phyloP scores from a whole-genome alignment of 129 eudicot genomes.

The Flaveria sonorensis region DNA sequence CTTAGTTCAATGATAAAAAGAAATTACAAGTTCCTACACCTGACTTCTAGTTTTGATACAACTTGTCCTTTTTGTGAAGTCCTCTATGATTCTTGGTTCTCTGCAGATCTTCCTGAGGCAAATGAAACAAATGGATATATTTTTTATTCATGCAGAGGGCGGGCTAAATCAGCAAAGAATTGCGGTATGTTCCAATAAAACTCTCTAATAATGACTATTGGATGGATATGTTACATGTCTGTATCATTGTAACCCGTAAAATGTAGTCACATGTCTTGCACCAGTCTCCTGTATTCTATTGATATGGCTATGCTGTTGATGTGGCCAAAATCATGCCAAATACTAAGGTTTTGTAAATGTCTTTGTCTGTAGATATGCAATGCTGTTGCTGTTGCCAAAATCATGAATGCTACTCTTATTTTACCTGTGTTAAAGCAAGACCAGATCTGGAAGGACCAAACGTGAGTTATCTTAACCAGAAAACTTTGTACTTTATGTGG shows the following conservation, averaged over 20 bases:
- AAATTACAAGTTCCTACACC: neutral
- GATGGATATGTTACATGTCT: conserved; percentile 12
- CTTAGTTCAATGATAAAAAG: neutral
- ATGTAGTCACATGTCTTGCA: neutral
- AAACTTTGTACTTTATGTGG: conserved; percentile 19
- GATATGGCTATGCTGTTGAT: neutral
- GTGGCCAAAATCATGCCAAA: neutral
- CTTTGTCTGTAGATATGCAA: conserved; percentile 80
- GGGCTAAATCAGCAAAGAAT: conserved; percentile 99
- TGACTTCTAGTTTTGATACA: neutral
- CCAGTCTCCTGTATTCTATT: neutral
- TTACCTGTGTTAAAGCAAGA: conserved; percentile 97
- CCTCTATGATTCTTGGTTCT: conserved; percentile 30
- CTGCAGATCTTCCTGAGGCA: conserved; percentile 83
- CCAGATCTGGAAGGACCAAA: conserved; percentile 99
- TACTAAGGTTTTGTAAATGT: neutral
- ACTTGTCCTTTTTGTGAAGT: conserved; percentile 8
- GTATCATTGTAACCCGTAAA: conserved; percentile 8
- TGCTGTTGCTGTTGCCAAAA: conserved; percentile 96
- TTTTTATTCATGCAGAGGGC: conserved; percentile 97
- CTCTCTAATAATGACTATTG: conserved; percentile 17
- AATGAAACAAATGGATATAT: conserved; percentile 93
- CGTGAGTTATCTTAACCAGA: conserved; percentile 62
- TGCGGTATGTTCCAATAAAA: conserved; percentile 62
- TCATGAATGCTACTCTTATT: conserved; percentile 91